Evolutionary conservation across 257 asterid genomes (phyloP).

Genomic region (Primulina huaijiensis): DNA sequence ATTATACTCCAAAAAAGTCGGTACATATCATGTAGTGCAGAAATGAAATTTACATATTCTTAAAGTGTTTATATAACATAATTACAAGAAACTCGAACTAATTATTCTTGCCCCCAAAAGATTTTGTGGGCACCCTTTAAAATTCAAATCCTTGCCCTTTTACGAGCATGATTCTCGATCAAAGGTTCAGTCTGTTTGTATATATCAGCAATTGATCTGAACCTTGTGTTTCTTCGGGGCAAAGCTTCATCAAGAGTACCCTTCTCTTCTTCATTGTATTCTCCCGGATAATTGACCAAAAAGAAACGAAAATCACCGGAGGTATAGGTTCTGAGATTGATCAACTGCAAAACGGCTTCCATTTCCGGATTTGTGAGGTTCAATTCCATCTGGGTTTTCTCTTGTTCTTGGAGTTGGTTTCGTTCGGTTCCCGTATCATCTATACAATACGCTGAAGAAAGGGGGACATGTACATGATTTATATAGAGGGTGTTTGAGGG

Average conservation of each 20-base stretch:
- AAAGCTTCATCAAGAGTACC: slow-evolving; percentile 26
- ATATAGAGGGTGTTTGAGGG: background rate
- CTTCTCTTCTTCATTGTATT: slow-evolving; percentile 5
- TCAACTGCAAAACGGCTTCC: slow-evolving; percentile 63
- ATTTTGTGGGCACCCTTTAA: slow-evolving; percentile 4
- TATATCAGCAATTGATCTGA: slow-evolving; percentile 35
- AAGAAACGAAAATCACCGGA: slow-evolving; percentile 20
- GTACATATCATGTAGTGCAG: too few species aligned
- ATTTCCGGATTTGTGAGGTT: slow-evolving; percentile 50
- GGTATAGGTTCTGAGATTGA: slow-evolving; percentile 52
- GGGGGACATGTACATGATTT: background rate
- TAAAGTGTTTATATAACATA: too few species aligned
- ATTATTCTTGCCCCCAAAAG: background rate
- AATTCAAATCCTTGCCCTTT: slow-evolving; percentile 19
- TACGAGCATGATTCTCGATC: slow-evolving; percentile 11
- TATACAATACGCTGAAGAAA: background rate
- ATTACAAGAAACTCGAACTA: background rate
- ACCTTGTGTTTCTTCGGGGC: slow-evolving; percentile 35
- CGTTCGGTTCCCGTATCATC: slow-evolving; percentile 1
- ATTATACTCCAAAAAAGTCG: too few species aligned
- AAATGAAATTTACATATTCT: too few species aligned
- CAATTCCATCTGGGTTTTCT: slow-evolving; percentile 32
- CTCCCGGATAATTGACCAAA: slow-evolving; percentile 23
- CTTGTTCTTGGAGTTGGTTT: background rate
- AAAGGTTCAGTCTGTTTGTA: slow-evolving; percentile 34